Base-by-base conservation (phyloP, 805 yeast species). In the Zygoascus flipseniorum region DNA sequence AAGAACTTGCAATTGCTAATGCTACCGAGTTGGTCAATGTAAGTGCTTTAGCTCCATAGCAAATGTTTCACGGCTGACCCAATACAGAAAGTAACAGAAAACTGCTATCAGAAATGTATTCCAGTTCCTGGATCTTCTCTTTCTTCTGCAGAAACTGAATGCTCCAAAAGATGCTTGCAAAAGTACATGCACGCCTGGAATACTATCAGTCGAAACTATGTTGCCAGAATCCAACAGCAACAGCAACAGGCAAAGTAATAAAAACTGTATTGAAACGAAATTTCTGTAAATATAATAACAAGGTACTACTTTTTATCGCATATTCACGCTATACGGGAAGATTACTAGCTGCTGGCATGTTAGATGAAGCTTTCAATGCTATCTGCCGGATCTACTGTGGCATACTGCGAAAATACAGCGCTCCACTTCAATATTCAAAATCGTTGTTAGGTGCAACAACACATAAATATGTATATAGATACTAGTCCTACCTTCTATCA, bases 131-230 rank as follows among this genome's bases (percentile, higher is more conserved):
- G 81, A 42, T 62, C 76, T 19, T 59, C 72, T 13, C 64, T 81
- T 53, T 68, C 72, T 49, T 59, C 73, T 1, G 75, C 72, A 6
- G 89, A 89, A 62, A 79, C 80, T 53, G 63, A 69, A 31, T 89
- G 97, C 71, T 77, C 87, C 48, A 79, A 76, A 55, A 85, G 83
- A 67, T 90, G 98, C 67, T 76, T 86, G 61, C 83, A 85, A 58
- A 90, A 88, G 71, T 90, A 87, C 69, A 84, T 89, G 92, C 80
- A 85, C 68, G 82, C 95, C 35, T 90, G 97, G 97, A 89, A 89
- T 62, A 75, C 83, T 52, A 76, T 90, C 44, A 86, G 96, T 11
- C 83, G 81, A 66, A 74, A 86, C 10, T 89, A 89, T 69, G 80
- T 89, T 50, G 66, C 80, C 31, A 80, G 96, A 68, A 85, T 88